Conservation (phyloP, 2,329 filamentous ascomycete species). For the Sclerotinia subarctica region DNA sequence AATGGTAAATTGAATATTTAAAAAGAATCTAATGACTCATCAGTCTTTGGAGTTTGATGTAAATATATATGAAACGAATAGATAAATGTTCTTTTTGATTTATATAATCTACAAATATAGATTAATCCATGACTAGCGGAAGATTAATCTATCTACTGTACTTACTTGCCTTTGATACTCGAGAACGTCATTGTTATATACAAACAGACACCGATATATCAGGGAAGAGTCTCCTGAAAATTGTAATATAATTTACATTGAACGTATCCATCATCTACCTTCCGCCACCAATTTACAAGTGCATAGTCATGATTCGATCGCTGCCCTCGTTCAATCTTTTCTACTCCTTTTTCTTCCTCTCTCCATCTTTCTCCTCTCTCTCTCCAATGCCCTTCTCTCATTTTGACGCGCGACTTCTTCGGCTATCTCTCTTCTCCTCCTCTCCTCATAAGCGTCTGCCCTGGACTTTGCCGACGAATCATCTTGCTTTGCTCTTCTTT, state of each 20-base stretch:
- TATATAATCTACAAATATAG: too few relatives aligned
- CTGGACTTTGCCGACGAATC: background rate
- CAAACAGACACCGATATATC: background rate
- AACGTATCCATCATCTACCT: background rate
- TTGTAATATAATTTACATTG: conserved; percentile 14
- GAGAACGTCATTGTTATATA: background rate
- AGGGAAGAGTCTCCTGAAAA: background rate
- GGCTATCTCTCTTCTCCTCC: background rate
- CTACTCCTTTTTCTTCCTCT: background rate
- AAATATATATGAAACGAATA: too few relatives aligned
- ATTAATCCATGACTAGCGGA: background rate
- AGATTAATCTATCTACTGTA: background rate
- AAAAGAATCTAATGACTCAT: too few relatives aligned
- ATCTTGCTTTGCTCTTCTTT: conserved; percentile 10
- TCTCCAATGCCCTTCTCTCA: background rate
- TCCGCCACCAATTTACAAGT: background rate
- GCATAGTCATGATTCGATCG: background rate
- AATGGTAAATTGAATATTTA: too few relatives aligned
- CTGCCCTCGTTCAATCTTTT: background rate
- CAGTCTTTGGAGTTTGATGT: too few relatives aligned
- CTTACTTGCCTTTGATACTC: background rate
- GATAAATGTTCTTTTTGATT: too few relatives aligned
- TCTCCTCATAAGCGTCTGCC: conserved; percentile 15
- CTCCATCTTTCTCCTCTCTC: conserved; percentile 2
- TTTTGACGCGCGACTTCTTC: conserved; percentile 4